A percentile compares a stretch with the other conserved stretches of the same genome.
phyloP scores from a whole-genome alignment of 2,329 filamentous ascomycete genomes.

The Alternaria sp. region DNA sequence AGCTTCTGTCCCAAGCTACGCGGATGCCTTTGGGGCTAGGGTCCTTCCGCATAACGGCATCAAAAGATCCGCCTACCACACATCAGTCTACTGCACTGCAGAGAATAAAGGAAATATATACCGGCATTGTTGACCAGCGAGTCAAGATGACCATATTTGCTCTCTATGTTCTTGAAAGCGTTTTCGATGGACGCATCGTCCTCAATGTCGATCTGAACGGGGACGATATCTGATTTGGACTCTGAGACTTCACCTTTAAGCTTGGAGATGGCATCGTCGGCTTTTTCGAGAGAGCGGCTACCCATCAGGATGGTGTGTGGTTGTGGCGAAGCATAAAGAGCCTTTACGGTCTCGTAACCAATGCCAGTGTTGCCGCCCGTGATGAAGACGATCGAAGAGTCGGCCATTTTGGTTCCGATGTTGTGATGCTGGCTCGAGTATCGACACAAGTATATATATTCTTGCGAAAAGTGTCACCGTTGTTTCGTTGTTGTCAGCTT shows the following conservation, averaged over 20 bases:
- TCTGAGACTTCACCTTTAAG: conserved; percentile 53
- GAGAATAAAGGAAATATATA: conserved; percentile 16
- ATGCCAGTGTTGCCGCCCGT: conserved; percentile 69
- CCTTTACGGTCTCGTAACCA: conserved; percentile 64
- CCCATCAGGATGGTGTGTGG: conserved; percentile 65
- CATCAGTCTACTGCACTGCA: background rate
- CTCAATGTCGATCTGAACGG: conserved; percentile 61
- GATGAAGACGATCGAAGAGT: conserved; percentile 58
- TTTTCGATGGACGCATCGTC: conserved; percentile 60
- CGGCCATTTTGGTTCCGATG: conserved; percentile 13
- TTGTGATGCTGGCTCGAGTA: background rate
- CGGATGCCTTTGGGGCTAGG: conserved; percentile 40
- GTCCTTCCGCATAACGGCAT: conserved; percentile 40
- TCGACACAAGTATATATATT: no score
- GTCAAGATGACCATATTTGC: conserved; percentile 57
- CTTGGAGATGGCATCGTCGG: conserved; percentile 40
- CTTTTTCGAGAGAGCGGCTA: conserved; percentile 60
- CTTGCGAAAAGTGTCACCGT: background rate
- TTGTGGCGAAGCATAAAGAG: conserved; percentile 55
- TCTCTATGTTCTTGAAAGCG: conserved; percentile 53
- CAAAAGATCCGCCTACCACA: conserved; percentile 54
- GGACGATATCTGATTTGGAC: conserved; percentile 52
- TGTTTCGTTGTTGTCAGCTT: background rate
- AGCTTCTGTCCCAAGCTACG: conserved; percentile 46
- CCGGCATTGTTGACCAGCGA: conserved; percentile 66